Percentiles rank a stretch among this genome's conserved stretches.
Evolutionary conservation across 1,139 yeast genomes (phyloP).

Genomic region (Wickerhamomyces sp.): DNA sequence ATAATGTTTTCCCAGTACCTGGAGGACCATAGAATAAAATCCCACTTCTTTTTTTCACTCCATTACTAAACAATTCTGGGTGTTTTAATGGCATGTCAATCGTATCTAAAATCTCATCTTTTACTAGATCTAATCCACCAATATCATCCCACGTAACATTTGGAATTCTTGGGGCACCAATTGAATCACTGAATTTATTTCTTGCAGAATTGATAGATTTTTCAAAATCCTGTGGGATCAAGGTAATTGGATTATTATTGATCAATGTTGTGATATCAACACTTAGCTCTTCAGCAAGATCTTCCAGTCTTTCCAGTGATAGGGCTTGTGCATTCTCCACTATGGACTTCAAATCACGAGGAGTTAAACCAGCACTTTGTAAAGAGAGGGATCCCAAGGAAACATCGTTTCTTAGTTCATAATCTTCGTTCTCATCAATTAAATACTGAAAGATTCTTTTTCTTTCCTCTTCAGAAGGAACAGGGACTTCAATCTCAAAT

Average conservation of each 20-base stretch:
- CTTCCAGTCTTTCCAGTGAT: conserved; percentile 47
- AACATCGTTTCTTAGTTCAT: conserved; percentile 45
- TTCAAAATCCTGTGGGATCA: conserved; percentile 64
- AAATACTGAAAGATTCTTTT: conserved; percentile 52
- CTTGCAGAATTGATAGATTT: conserved; percentile 78
- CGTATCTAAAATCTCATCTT: conserved; percentile 89
- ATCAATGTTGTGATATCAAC: conserved; percentile 24
- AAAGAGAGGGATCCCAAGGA: conserved; percentile 58
- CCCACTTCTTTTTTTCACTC: conserved; percentile 91
- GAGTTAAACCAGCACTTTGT: conserved; percentile 91
- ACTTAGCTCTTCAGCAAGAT: conserved; percentile 18
- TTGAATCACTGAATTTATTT: conserved; percentile 84
- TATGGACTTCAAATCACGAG: conserved; percentile 74
- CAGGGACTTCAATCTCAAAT: conserved; percentile 71
- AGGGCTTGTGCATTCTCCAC: conserved; percentile 57
- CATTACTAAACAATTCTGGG: conserved; percentile 83
- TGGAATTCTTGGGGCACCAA: conserved; percentile 96
- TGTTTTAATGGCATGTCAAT: conserved; percentile 93
- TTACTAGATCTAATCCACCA: conserved; percentile 85
- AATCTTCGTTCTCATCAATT: conserved; percentile 24
- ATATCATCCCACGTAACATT: conserved; percentile 94
- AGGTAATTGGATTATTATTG: conserved; percentile 48
- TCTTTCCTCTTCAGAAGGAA: conserved; percentile 79
- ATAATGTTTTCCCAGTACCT: conserved; percentile 92
- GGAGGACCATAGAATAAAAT: conserved; percentile 96